These are phyloP conservation scores for Erodium chrysanthum DNA, from an alignment of 441 rosid genomes.

Conservation along the genomic window DNA sequence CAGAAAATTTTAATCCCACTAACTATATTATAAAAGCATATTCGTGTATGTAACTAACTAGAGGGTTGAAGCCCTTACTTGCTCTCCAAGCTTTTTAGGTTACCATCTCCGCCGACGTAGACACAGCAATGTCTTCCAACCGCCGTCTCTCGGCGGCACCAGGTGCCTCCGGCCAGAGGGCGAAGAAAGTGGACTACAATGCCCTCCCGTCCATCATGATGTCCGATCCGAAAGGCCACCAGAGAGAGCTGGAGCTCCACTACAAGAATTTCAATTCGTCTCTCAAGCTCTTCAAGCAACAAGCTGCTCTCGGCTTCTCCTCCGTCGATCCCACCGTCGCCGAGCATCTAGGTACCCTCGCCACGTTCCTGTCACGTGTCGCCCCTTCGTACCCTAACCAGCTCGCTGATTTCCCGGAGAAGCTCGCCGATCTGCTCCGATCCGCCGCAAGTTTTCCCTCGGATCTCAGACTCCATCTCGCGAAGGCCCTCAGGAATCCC, in stretches of 20 bases:
- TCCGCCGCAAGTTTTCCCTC: slow-evolving; percentile 57
- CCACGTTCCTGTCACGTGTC: slow-evolving; percentile 65
- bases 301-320: slow-evolving; percentile 58
- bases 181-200: slow-evolving; percentile 55
- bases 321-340: slow-evolving; percentile 53
- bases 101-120: too few species aligned
- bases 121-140: slow-evolving; percentile 23
- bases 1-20: too few species aligned
- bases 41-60: too few species aligned
- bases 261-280: slow-evolving; percentile 68
- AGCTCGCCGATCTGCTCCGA: slow-evolving; percentile 52
- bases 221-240: slow-evolving; percentile 72
- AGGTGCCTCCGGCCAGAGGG: slow-evolving; percentile 59
- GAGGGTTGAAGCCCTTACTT: too few species aligned
- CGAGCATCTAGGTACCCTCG: slow-evolving; percentile 65
- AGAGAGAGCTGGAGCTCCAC: slow-evolving; percentile 50
- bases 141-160: slow-evolving; percentile 39
- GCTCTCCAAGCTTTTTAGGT: too few species aligned
- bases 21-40: too few species aligned
- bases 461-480: slow-evolving; percentile 54
- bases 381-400: slow-evolving; percentile 64
- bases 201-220: slow-evolving; percentile 77
- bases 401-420: slow-evolving; percentile 46
- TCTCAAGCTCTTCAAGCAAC: slow-evolving; percentile 67
- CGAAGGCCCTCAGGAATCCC: slow-evolving; percentile 61